Percentiles rank a stretch among this genome's conserved stretches.
These are phyloP conservation scores for Taiozyma onychis DNA, from an alignment of 1,139 yeast genomes.

Conservation along the genomic window DNA sequence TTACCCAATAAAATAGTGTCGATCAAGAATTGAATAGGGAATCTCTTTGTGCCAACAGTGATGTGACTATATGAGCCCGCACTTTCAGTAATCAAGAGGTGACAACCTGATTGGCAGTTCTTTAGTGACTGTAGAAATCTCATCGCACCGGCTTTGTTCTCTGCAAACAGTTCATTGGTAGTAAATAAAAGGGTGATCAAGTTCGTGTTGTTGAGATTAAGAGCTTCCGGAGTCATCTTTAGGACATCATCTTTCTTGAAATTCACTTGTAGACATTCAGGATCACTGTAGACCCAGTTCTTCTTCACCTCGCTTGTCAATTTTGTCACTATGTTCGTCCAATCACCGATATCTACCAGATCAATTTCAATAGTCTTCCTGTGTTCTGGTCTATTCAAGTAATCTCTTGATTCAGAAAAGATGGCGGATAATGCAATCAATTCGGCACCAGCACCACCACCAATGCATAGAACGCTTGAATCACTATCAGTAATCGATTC, in stretches of 20 bases:
- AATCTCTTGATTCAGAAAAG: slow-evolving; percentile 44
- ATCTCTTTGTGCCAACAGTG: slow-evolving; percentile 63
- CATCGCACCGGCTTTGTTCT: slow-evolving; percentile 57
- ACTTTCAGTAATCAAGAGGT: slow-evolving; percentile 70
- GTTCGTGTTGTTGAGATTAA: slow-evolving; percentile 23
- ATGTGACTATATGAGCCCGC: slow-evolving; percentile 89
- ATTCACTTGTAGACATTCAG: slow-evolving; percentile 34
- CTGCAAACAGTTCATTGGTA: slow-evolving; percentile 78
- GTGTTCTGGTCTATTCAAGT: slow-evolving; percentile 16
- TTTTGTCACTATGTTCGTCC: slow-evolving; percentile 50
- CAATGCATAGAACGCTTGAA: slow-evolving; percentile 52
- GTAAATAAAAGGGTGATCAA: slow-evolving; percentile 75
- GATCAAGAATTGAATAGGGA: slow-evolving; percentile 77
- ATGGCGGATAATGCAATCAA: slow-evolving; percentile 63
- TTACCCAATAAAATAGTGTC: slow-evolving; percentile 67
- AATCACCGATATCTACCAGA: slow-evolving; percentile 73
- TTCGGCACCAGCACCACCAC: slow-evolving; percentile 92
- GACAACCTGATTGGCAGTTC: slow-evolving; percentile 48
- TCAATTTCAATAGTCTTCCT: slow-evolving; percentile 36
- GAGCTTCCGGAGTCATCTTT: slow-evolving; percentile 14
- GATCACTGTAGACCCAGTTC: slow-evolving; percentile 46
- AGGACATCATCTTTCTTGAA: slow-evolving; percentile 50
- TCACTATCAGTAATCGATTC: slow-evolving; percentile 16
- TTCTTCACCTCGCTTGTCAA: slow-evolving; percentile 37
- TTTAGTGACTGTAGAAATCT: slow-evolving; percentile 49